Conservation (phyloP, 306 rosid genomes). For the Prosopis cineraria region DNA sequence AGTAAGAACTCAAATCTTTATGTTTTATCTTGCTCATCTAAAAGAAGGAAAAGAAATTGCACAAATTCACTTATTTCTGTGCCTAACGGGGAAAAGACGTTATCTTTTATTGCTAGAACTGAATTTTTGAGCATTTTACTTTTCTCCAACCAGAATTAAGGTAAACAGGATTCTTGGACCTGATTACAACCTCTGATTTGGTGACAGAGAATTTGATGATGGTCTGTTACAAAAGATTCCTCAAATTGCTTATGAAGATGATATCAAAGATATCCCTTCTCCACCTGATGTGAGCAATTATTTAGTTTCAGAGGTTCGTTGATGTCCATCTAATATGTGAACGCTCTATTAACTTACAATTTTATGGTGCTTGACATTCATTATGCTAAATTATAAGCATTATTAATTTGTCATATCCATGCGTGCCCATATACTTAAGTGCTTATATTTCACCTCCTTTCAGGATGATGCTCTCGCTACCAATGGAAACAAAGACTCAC, state of each 20-base stretch:
- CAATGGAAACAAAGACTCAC: slow-evolving; percentile 79
- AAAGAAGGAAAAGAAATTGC: slow-evolving; percentile 7
- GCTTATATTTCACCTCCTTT: slow-evolving; percentile 21
- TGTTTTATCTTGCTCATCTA: slow-evolving; percentile 18
- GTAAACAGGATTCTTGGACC: slow-evolving; percentile 33
- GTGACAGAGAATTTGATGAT: slow-evolving; percentile 91
- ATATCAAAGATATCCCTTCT: slow-evolving; percentile 62
- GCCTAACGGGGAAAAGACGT: not conserved
- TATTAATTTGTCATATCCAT: slow-evolving; percentile 8
- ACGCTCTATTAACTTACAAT: not conserved
- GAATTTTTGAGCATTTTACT: slow-evolving; percentile 31
- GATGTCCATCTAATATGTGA: not conserved
- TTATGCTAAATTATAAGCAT: slow-evolving; percentile 15
- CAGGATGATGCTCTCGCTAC: slow-evolving; percentile 83
- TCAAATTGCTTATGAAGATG: slow-evolving; percentile 82
- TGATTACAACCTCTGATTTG: slow-evolving; percentile 35
- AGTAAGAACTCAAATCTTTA: slow-evolving; percentile 53
- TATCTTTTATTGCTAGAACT: slow-evolving; percentile 12
- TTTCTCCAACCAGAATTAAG: slow-evolving; percentile 15
- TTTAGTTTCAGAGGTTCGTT: slow-evolving; percentile 90
- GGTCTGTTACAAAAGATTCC: slow-evolving; percentile 78
- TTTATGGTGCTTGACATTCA: slow-evolving; percentile 14
- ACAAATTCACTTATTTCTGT: not conserved
- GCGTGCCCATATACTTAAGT: not conserved
- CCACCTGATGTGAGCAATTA: slow-evolving; percentile 96